A percentile compares a stretch with the other conserved stretches of the same genome.
Conservation (phyloP, 805 yeast genomes). For the Candida wancherniae region DNA sequence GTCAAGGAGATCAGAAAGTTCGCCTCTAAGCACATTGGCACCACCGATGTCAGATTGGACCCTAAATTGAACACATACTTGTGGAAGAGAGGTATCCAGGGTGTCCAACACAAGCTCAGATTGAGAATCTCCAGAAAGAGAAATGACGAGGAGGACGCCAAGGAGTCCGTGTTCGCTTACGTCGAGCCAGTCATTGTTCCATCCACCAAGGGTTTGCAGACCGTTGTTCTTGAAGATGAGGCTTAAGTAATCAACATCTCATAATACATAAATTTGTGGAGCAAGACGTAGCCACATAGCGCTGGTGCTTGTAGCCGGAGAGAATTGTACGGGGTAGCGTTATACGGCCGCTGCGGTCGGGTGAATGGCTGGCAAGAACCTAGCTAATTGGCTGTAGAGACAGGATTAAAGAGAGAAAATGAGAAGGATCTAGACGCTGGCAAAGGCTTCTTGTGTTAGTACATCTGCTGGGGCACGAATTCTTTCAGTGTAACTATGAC, state of each 20-base stretch:
- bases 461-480: too few species aligned
- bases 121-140: slow-evolving; percentile 98
- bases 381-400: too few species aligned
- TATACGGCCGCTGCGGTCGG: too few species aligned
- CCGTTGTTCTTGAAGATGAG: slow-evolving; percentile 87
- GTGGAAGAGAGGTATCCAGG: slow-evolving; percentile 99
- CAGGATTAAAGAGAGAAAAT: too few species aligned
- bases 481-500: slow-evolving; percentile 87
- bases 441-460: too few species aligned
- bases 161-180: slow-evolving; percentile 94
- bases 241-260: slow-evolving; percentile 28
- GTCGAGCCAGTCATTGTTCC: slow-evolving; percentile 97
- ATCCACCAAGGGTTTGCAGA: slow-evolving; percentile 94
- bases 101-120: slow-evolving; percentile 97
- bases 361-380: too few species aligned
- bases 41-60: slow-evolving; percentile 97
- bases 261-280: slow-evolving; percentile 17
- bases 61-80: slow-evolving; percentile 97
- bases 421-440: too few species aligned
- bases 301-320: too few species aligned
- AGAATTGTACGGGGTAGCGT: too few species aligned
- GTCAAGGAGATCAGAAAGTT: slow-evolving; percentile 98
- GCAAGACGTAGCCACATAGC: not conserved
- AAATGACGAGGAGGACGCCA: slow-evolving; percentile 99
- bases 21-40: slow-evolving; percentile 98